Evolutionary conservation across 352 stramenopile species (phyloP).

Genomic region (Globisporangium paddicum): DNA sequence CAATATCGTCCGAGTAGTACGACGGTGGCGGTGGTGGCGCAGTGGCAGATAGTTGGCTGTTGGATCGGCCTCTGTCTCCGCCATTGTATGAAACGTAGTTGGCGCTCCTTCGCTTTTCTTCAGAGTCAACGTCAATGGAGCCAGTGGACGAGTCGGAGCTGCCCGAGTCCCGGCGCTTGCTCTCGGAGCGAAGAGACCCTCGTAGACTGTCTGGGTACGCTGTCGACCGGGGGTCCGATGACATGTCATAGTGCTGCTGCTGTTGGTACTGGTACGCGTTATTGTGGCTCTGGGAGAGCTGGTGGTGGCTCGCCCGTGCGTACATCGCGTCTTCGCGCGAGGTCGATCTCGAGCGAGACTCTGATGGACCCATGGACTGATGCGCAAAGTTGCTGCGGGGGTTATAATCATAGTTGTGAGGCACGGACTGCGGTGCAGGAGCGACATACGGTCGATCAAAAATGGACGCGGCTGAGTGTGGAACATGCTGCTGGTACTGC

Average conservation of each 20-base stretch:
- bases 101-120: slow-evolving; percentile 7
- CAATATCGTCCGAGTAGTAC: slow-evolving; percentile 7
- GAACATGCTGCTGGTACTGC: slow-evolving; percentile 1
- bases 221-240: neutral
- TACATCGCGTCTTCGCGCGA: slow-evolving; percentile 4
- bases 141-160: slow-evolving; percentile 61
- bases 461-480: slow-evolving; percentile 37
- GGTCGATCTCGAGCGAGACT: slow-evolving; percentile 1
- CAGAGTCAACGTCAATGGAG: slow-evolving; percentile 71
- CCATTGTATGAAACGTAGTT: neutral
- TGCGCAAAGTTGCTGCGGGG: slow-evolving; percentile 9
- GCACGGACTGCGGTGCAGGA: neutral
- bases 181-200: slow-evolving; percentile 5
- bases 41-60: slow-evolving; percentile 17
- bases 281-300: slow-evolving; percentile 10
- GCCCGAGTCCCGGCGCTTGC: slow-evolving; percentile 28
- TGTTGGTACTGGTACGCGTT: slow-evolving; percentile 11
- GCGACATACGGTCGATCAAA: slow-evolving; percentile 49
- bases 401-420: slow-evolving; percentile 12
- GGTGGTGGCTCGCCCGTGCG: slow-evolving; percentile 1
- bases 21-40: neutral
- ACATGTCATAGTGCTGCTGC: slow-evolving; percentile 15
- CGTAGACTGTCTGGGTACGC: slow-evolving; percentile 6
- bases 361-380: neutral
- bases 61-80: neutral